Evolutionary conservation across 2,329 filamentous ascomycete genomes (phyloP), one percentile per base, ranked within the genome.

Genomic region (Geosmithia flava): DNA sequence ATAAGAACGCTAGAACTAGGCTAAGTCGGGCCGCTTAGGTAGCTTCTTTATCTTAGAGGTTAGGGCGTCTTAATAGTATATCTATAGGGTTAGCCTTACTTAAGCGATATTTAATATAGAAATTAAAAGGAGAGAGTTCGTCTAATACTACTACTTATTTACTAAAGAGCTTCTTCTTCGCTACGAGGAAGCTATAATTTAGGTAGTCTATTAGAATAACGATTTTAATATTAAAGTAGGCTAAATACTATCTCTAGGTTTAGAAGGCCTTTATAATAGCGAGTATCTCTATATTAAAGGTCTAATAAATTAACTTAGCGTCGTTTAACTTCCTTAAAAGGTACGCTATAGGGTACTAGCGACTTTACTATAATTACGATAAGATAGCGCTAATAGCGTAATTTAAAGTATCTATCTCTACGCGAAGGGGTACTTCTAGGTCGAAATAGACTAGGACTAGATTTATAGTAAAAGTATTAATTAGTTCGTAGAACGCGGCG

Each of bases 71-170:
- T n/a, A 42, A 48, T 20, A 19, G 15, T 45, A 40, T 50, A 45
- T 44, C 45, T 17, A 45, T 47, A 45, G 23, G 37, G 33, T 30
- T 47, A 47, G 43, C 29, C n/a, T 19, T 64, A 45, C 27, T 62
- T 62, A 46, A 58, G 55, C 49, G 33, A 48, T 62, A 48, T 48
- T 59, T 51, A 20, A 49, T 54, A 42, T 51, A 47, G 2, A 58
- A 45, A 39, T 45, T 50, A 48, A 48, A 44, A 10, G 23, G 45
- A 45, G 20, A n/a, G 48, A 50, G 23, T 20, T 44, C 37, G 45
- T 33, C 11, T 37, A 46, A 5, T 15, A n/a, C 20, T 13, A 19
- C 11, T 33, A 46, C 29, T 46, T 46, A 46, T 8, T 37, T 8
- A 33, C 20, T 33, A 46, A 37, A 46, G 33, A 33, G 44, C 19